These are phyloP conservation scores for Fusarium proliferatum DNA, from an alignment of 2,329 filamentous ascomycete species.

Conservation along the genomic window DNA sequence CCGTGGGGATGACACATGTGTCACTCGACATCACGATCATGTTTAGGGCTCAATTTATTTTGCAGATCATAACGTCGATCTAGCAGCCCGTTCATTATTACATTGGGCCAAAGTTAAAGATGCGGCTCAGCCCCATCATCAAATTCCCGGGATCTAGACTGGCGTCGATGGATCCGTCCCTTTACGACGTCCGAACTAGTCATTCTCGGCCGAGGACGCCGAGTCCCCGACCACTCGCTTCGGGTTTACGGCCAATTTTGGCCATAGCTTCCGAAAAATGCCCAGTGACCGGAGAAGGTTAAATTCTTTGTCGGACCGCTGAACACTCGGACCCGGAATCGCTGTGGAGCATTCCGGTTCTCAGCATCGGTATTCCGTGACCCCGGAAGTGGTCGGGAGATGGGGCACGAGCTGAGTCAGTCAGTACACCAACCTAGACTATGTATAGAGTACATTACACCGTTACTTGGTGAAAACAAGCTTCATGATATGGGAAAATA, in stretches of 20 bases:
- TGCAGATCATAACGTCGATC: constrained; percentile 6
- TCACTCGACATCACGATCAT: background rate
- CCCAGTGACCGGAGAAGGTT: background rate
- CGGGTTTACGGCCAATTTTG: background rate
- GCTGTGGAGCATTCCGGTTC: background rate
- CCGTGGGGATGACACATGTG: background rate
- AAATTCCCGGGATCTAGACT: constrained; percentile 1
- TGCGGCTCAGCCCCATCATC: constrained; percentile 13
- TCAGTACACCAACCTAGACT: background rate
- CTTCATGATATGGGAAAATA: background rate
- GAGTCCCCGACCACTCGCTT: background rate
- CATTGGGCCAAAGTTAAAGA: background rate
- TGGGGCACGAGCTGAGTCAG: background rate
- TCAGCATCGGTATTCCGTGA: background rate
- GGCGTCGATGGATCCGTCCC: background rate
- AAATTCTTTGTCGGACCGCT: constrained; percentile 3
- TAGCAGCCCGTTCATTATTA: background rate
- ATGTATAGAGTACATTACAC: background rate
- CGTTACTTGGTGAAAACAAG: background rate
- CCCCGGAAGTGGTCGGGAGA: constrained; percentile 8
- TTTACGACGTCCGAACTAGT: background rate
- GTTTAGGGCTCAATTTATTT: background rate
- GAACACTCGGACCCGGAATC: background rate
- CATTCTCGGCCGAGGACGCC: constrained; percentile 4
- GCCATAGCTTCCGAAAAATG: background rate